Evolutionary conservation across 208 protist genomes (phyloP).

Genomic region (Naegleria lovaniensis): DNA sequence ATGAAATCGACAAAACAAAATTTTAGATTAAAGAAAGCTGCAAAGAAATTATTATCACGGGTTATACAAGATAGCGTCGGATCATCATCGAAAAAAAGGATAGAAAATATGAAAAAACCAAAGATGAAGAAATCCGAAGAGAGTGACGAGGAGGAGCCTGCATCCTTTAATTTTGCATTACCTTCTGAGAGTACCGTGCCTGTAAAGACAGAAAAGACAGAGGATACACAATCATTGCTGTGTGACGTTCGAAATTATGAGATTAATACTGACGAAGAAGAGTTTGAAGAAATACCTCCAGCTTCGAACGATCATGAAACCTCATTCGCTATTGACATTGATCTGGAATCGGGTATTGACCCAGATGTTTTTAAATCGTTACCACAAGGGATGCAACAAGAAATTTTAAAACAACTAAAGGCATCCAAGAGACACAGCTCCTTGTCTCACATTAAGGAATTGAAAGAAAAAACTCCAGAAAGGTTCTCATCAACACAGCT

Average conservation of each 20-base stretch:
- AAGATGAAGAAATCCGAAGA: neutral
- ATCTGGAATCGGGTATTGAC: neutral
- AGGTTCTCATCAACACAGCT: neutral
- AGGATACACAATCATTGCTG: neutral
- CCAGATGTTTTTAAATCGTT: neutral
- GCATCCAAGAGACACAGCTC: neutral
- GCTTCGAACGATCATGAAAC: too few relatives aligned
- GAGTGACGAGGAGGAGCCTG: neutral
- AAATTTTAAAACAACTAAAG: neutral
- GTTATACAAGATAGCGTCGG: neutral
- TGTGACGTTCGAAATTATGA: constrained; percentile 12
- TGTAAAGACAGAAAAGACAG: neutral
- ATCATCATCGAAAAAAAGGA: neutral
- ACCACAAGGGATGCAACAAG: neutral
- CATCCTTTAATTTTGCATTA: neutral
- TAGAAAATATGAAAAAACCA: neutral
- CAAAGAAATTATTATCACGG: constrained; percentile 4
- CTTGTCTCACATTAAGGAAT: neutral
- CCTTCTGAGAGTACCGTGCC: too few relatives aligned
- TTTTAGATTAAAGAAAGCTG: neutral
- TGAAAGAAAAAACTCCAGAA: neutral
- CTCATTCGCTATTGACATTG: neutral
- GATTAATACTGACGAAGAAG: neutral
- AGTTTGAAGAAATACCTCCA: neutral
- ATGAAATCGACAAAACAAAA: neutral